Conservation (phyloP, 192 early-diverging fungal species). For the Backusella parvicylindrica region DNA sequence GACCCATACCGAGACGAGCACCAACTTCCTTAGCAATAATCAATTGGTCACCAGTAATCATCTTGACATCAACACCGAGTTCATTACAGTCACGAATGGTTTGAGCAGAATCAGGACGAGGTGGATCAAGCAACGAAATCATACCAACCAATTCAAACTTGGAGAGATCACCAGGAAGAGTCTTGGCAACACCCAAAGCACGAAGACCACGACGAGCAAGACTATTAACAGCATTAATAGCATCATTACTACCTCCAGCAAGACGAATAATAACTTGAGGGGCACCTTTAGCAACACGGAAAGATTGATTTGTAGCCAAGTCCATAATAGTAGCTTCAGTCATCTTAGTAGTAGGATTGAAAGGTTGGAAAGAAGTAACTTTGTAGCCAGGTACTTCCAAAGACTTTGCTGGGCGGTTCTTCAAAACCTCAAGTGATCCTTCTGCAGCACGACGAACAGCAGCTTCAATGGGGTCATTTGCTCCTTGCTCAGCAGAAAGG, state of each 20-base stretch:
- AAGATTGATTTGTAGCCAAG: slow-evolving; percentile 61
- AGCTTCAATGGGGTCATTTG: slow-evolving; percentile 86
- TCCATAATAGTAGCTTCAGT: slow-evolving; percentile 82
- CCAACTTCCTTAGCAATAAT: slow-evolving; percentile 90
- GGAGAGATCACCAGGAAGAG: slow-evolving; percentile 58
- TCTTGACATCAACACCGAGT: slow-evolving; percentile 86
- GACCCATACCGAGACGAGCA: slow-evolving; percentile 79
- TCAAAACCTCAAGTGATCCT: slow-evolving; percentile 39
- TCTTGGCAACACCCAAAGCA: slow-evolving; percentile 63
- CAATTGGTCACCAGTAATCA: slow-evolving; percentile 92
- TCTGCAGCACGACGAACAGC: slow-evolving; percentile 83
- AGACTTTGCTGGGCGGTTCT: slow-evolving; percentile 24
- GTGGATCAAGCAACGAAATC: slow-evolving; percentile 85
- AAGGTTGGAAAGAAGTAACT: slow-evolving; percentile 78
- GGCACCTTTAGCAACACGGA: slow-evolving; percentile 92
- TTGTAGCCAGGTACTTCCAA: slow-evolving; percentile 86
- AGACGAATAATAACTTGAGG: slow-evolving; percentile 91
- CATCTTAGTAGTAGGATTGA: slow-evolving; percentile 85
- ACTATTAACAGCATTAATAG: slow-evolving; percentile 75
- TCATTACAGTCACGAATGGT: slow-evolving; percentile 80
- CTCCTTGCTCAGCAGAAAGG: slow-evolving; percentile 81
- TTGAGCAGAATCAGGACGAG: slow-evolving; percentile 78
- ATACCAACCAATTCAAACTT: slow-evolving; percentile 80
- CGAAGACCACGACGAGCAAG: slow-evolving; percentile 85
- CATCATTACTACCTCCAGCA: slow-evolving; percentile 79